phyloP scores from a whole-genome alignment of 176 grass and related monocot genomes.

The Juncus effusus region DNA sequence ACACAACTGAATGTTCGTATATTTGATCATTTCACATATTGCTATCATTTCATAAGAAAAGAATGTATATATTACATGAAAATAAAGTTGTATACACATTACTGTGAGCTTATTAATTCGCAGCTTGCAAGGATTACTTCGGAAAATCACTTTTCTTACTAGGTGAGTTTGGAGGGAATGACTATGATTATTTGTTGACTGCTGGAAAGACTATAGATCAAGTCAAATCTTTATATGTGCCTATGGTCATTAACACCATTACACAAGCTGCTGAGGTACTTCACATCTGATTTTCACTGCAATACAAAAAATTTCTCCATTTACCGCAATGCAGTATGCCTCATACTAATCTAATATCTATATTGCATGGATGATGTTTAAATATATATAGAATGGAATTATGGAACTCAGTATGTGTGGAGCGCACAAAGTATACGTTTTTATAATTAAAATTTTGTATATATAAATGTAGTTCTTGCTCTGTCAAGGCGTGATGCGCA shows the following conservation, averaged over 20 bases:
- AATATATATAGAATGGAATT: too few species aligned
- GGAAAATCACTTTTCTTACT: conserved; percentile 35
- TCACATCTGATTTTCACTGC: background rate
- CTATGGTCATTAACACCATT: conserved; percentile 27
- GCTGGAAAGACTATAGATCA: conserved; percentile 20
- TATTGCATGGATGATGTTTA: too few species aligned
- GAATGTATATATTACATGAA: background rate
- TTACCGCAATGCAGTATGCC: too few species aligned
- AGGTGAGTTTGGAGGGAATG: conserved; percentile 38
- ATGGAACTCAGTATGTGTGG: too few species aligned
- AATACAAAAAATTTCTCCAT: too few species aligned
- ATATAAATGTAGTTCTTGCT: conserved; percentile 35
- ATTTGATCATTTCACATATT: background rate
- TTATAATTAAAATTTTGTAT: background rate
- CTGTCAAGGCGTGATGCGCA: conserved; percentile 21
- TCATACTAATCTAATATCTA: too few species aligned
- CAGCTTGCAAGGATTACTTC: conserved; percentile 26
- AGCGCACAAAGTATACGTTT: background rate
- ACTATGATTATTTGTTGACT: conserved; percentile 14
- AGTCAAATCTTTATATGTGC: conserved; percentile 12
- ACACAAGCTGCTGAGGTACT: conserved; percentile 31
- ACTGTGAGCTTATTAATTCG: background rate
- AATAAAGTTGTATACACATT: background rate
- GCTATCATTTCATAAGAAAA: background rate
- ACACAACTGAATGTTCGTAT: background rate